Evolutionary conservation across 805 yeast species (phyloP).

Genomic region (Candida vartiovaarae): DNA sequence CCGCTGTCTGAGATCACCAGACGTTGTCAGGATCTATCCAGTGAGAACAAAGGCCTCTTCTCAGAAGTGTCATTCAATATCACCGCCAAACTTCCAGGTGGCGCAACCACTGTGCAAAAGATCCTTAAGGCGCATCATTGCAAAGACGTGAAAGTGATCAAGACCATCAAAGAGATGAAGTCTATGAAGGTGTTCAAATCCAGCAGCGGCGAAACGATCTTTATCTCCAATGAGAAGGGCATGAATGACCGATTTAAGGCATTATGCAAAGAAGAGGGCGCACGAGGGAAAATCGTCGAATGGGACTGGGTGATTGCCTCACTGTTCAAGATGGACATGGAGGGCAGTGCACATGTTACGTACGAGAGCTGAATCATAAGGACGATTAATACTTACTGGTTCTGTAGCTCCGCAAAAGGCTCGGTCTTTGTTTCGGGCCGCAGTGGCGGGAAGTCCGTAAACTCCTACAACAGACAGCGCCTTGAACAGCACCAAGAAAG

Average conservation of each 20-base stretch:
- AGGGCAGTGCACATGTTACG: background rate
- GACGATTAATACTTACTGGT: too few species aligned
- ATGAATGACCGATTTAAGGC: conserved; percentile 25
- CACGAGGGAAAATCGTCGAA: conserved; percentile 33
- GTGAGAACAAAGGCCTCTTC: conserved; percentile 33
- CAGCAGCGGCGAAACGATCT: conserved; percentile 14
- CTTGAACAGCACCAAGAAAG: background rate
- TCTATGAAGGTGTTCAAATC: conserved; percentile 12
- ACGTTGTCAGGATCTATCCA: conserved; percentile 9
- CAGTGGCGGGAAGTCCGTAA: background rate
- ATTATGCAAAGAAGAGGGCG: conserved; percentile 14
- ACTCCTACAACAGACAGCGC: background rate
- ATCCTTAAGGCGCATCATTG: conserved; percentile 58
- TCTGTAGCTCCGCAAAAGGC: too few species aligned
- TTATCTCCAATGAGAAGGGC: conserved; percentile 29
- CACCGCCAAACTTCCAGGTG: conserved; percentile 54
- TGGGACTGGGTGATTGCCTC: conserved; percentile 62
- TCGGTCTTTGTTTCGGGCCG: background rate
- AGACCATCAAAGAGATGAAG: conserved; percentile 22
- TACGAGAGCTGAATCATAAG: background rate
- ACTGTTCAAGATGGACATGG: conserved; percentile 41
- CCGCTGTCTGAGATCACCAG: conserved; percentile 18
- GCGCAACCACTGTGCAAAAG: conserved; percentile 44
- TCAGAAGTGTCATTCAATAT: conserved; percentile 43
- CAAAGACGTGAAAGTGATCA: conserved; percentile 24